Conservation (phyloP, 2,329 filamentous ascomycete genomes). For the Xylariaceae sp. region DNA sequence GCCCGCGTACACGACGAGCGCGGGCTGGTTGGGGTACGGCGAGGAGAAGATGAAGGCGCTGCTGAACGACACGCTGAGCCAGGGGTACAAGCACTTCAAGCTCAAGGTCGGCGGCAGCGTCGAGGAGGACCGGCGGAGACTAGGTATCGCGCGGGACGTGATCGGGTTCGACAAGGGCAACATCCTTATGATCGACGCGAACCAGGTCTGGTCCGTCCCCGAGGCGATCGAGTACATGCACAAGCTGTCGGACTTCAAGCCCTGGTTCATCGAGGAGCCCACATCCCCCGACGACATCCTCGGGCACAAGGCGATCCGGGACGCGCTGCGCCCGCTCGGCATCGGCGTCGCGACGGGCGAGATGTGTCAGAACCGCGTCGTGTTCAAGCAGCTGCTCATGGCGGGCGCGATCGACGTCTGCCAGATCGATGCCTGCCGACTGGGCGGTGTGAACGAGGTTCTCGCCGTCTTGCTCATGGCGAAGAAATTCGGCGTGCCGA, state of each 20-base stretch:
- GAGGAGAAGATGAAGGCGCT: conserved; percentile 81
- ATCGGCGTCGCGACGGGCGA: conserved; percentile 89
- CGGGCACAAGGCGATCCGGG: conserved; percentile 79
- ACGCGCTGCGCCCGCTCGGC: conserved; percentile 68
- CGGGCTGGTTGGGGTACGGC: conserved; percentile 87
- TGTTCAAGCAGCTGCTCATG: conserved; percentile 88
- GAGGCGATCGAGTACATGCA: conserved; percentile 87
- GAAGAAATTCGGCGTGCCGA: conserved; percentile 71
- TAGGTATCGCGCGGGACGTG: conserved; percentile 71
- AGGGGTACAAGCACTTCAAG: conserved; percentile 85
- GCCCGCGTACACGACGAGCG: conserved; percentile 85
- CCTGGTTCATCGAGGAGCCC: conserved; percentile 94
- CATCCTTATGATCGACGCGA: conserved; percentile 88
- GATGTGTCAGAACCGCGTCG: conserved; percentile 92
- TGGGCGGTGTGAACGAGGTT: conserved; percentile 89
- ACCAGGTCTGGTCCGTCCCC: conserved; percentile 88
- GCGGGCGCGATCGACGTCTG: conserved; percentile 79
- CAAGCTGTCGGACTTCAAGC: conserved; percentile 75
- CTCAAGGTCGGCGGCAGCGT: conserved; percentile 78
- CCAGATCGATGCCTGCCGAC: conserved; percentile 84
- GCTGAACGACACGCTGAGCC: conserved; percentile 67
- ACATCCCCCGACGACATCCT: conserved; percentile 87
- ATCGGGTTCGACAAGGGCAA: conserved; percentile 81
- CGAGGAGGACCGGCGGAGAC: conserved; percentile 65
- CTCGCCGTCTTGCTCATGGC: conserved; percentile 86